Evolutionary conservation across 805 yeast genomes (phyloP).

Genomic region (Lipomyces sp.): DNA sequence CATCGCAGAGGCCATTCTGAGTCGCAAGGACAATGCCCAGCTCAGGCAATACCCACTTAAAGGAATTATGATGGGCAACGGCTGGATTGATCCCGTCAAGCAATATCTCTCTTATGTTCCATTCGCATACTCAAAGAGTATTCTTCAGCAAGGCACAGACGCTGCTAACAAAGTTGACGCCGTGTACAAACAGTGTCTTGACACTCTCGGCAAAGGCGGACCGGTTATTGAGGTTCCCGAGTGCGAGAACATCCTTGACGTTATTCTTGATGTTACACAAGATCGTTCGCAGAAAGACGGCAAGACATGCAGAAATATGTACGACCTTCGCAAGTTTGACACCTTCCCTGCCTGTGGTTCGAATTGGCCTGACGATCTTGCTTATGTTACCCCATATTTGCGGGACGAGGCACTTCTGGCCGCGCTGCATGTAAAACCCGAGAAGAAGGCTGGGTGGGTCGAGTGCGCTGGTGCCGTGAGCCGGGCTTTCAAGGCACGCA

Average conservation of each 20-base stretch:
- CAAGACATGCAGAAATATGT: constrained; percentile 74
- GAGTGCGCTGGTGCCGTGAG: constrained; percentile 77
- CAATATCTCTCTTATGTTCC: constrained; percentile 85
- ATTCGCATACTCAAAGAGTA: constrained; percentile 62
- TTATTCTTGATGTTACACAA: constrained; percentile 42
- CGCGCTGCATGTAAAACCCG: constrained; percentile 55
- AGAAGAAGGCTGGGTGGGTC: constrained; percentile 59
- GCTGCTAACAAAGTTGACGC: constrained; percentile 41
- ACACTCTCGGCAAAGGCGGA: constrained; percentile 37
- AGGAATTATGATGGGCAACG: constrained; percentile 85
- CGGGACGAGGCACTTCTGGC: constrained; percentile 52
- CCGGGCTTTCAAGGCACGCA: constrained; percentile 53
- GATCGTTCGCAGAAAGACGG: constrained; percentile 33
- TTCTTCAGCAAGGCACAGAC: constrained; percentile 50
- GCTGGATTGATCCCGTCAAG: constrained; percentile 88
- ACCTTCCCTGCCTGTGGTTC: constrained; percentile 84
- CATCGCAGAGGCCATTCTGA: constrained; percentile 67
- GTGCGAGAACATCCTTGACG: constrained; percentile 47
- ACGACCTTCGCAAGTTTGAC: constrained; percentile 74
- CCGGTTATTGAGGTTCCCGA: constrained; percentile 20
- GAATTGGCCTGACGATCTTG: constrained; percentile 83
- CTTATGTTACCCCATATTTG: constrained; percentile 57
- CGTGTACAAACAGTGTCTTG: constrained; percentile 30
- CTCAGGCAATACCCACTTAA: constrained; percentile 47
- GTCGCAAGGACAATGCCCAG: constrained; percentile 49